Evolutionary conservation across 345 rosid genomes (phyloP), one percentile per base, ranked within the genome.

Genomic region (Salix udensis): DNA sequence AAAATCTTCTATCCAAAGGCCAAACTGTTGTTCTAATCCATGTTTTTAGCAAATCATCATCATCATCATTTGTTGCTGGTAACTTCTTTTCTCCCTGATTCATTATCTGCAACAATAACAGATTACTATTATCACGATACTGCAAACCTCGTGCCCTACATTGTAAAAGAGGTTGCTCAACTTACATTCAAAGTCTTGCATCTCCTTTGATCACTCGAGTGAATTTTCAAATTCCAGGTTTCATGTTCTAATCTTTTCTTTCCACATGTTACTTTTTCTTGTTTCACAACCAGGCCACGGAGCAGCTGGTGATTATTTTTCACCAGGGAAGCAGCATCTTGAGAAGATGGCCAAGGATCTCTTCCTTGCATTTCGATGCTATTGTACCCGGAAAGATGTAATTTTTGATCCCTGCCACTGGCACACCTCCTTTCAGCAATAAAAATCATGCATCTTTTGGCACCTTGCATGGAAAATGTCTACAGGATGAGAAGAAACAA

Each of bases 321-420:
- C 78, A 5, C 52, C 70, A 1, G 85, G 77, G 40, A 85, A 81
- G 76, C 82, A 81, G 48, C 86, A 83, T 31, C 67, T 79, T 3
- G 93, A 90, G 66, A 88, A 85, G 83, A 83, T 78, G 50, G 81
- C 88, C 52, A 82, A 79, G 75, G 91, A 88, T 44, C 85, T 96
- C 55, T 92, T 96, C 81, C 85, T 91, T 79, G 82, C 96, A 46
- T 92, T 89, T 84, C 98, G 83, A 73, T 96, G 97, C 86, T 96
- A 88, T 37, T 89, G 98, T 74, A 90, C 94, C 30, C 94, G 94
- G 37, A 96, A 96, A 85, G 96, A 93, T 68, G 98, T 91, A 81
- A 1, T 66, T 74, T 36, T 3, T 23, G 28, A 52, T 3, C 26
- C 46, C 21, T 34, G 37, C 13, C 60, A 31, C n/a, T 5, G 40